A percentile compares a stretch with the other conserved stretches of the same genome.
These are phyloP conservation scores for Oryza meyeriana DNA, from an alignment of 176 grass and related monocot species.

Conservation along the genomic window DNA sequence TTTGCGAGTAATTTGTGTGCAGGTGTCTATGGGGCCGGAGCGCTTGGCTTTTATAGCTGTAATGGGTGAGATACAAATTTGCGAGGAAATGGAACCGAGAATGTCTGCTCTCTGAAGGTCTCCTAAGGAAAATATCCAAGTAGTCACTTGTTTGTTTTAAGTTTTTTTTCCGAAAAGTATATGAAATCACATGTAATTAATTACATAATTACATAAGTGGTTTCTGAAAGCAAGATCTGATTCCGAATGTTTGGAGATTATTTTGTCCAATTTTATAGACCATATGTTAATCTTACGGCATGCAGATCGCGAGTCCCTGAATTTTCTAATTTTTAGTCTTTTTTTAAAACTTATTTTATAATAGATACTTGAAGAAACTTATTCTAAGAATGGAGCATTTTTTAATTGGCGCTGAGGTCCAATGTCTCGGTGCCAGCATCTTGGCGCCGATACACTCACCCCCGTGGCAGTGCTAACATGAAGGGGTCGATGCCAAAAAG, in stretches of 20 bases:
- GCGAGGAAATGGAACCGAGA: too few relatives aligned
- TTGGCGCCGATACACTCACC: too few relatives aligned
- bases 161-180: not conserved
- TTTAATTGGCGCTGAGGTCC: too few relatives aligned
- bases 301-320: too few relatives aligned
- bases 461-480: too few relatives aligned
- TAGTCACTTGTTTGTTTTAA: not conserved
- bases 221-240: not conserved
- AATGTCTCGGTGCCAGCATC: too few relatives aligned
- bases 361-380: too few relatives aligned
- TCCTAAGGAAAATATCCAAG: not conserved
- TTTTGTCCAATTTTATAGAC: not conserved
- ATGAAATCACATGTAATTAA: not conserved
- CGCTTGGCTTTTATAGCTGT: not conserved
- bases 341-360: too few relatives aligned
- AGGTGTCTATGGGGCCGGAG: not conserved
- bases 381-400: too few relatives aligned
- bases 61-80: not conserved
- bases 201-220: not conserved
- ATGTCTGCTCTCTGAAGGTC: not conserved
- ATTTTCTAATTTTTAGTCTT: too few relatives aligned
- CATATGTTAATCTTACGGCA: too few relatives aligned
- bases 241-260: not conserved
- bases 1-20: not conserved
- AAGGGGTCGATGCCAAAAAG: too few relatives aligned